Conservation (phyloP, 768 basidiomycete species). For the Lactarius sanguifluus region DNA sequence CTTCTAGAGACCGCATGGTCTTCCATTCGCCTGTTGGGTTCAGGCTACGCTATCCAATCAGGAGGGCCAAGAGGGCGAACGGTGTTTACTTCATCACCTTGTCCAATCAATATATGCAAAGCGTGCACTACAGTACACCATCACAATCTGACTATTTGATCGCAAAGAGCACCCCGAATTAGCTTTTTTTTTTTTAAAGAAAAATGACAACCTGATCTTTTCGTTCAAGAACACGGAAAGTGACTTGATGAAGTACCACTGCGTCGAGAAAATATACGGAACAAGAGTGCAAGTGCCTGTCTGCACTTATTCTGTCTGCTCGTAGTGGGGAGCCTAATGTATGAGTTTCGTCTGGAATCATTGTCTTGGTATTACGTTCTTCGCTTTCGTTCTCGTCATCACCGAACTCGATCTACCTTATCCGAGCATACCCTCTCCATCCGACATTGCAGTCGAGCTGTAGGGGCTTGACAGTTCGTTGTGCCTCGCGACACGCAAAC, state of each 20-base stretch:
- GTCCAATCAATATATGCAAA: neutral
- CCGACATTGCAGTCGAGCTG: constrained; percentile 38
- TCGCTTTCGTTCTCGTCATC: neutral
- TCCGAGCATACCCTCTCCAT: constrained; percentile 38
- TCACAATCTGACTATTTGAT: no score
- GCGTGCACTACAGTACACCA: no score
- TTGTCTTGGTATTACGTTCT: neutral
- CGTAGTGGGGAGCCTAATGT: neutral
- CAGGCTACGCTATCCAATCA: neutral
- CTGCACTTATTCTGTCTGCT: neutral
- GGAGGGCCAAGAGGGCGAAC: neutral
- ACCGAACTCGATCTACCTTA: constrained; percentile 8
- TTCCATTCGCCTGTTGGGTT: neutral
- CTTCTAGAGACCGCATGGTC: neutral
- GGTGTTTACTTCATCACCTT: neutral
- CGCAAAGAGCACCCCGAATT: no score
- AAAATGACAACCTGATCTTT: neutral
- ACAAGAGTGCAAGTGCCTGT: neutral
- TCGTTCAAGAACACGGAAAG: neutral
- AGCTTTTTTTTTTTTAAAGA: neutral
- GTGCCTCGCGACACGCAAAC: constrained; percentile 44
- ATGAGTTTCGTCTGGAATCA: neutral
- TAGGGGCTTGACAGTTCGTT: constrained; percentile 39
- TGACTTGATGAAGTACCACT: neutral
- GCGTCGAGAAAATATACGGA: neutral